Conservation (phyloP, 2,329 filamentous ascomycete species). For the Kalaharituber pfeilii region DNA sequence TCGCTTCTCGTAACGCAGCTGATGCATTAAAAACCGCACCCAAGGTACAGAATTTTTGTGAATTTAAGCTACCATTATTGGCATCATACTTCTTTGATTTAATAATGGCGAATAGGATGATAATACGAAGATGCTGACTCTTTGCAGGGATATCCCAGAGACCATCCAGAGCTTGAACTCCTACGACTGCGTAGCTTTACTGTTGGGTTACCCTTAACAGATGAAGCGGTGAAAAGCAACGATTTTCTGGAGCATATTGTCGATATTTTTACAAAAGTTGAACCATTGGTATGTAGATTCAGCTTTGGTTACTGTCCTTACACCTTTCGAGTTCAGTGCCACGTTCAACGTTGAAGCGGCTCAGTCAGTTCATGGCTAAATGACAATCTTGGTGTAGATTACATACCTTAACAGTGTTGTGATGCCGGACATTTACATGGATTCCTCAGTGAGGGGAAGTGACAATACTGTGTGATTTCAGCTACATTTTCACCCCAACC, state of each 20-base stretch:
- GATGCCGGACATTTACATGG: slow-evolving; percentile 42
- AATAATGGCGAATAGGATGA: not conserved
- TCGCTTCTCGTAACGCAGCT: slow-evolving; percentile 50
- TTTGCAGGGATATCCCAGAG: slow-evolving; percentile 46
- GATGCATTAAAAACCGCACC: slow-evolving; percentile 71
- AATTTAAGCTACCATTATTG: not conserved
- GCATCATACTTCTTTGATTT: not conserved
- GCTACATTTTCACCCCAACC: no score
- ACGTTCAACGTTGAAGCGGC: no score
- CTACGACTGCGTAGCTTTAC: slow-evolving; percentile 68
- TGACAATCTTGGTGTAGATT: slow-evolving; percentile 32
- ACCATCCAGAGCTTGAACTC: slow-evolving; percentile 63
- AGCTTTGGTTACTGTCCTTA: slow-evolving; percentile 8
- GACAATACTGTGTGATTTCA: not conserved
- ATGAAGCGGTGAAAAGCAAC: slow-evolving; percentile 44
- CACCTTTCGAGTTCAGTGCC: not conserved
- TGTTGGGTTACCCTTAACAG: slow-evolving; percentile 47
- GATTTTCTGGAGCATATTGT: slow-evolving; percentile 48
- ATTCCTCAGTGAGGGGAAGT: slow-evolving; percentile 11
- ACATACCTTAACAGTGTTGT: slow-evolving; percentile 55
- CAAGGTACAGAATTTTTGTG: slow-evolving; percentile 38
- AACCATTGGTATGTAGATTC: slow-evolving; percentile 67
- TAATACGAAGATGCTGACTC: not conserved
- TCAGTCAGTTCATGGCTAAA: not conserved
- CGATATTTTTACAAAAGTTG: slow-evolving; percentile 48